phyloP scores from a whole-genome alignment of 2,329 filamentous ascomycete genomes.

The Colletotrichum magnum region DNA sequence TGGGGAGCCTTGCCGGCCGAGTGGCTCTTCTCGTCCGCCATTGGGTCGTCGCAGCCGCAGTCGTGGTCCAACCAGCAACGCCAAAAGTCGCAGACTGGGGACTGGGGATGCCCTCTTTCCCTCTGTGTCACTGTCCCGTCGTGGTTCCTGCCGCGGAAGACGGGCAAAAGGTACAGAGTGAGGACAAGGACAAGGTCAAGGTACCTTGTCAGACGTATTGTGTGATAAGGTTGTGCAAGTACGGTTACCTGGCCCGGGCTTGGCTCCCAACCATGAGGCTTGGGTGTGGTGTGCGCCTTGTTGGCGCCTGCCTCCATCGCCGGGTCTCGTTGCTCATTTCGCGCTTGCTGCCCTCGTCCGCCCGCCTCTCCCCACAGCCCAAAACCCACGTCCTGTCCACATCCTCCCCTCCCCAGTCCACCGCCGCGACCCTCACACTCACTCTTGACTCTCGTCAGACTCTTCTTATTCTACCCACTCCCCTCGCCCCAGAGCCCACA shows the following conservation, averaged over 20 bases:
- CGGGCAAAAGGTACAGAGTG: too few species aligned
- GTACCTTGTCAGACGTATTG: too few species aligned
- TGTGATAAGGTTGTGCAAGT: too few species aligned
- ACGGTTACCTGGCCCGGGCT: background rate
- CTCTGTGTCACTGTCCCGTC: conserved; percentile 24
- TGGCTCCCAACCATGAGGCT: conserved; percentile 9
- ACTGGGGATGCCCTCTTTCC: conserved; percentile 6
- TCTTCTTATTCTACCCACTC: conserved; percentile 40
- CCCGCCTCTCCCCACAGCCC: conserved; percentile 30
- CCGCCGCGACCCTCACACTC: background rate
- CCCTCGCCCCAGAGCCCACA: conserved; percentile 43
- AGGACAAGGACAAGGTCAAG: background rate
- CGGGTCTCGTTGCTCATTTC: conserved; percentile 25
- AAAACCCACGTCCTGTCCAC: conserved; percentile 33
- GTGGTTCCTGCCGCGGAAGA: background rate
- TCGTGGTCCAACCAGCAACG: conserved; percentile 2
- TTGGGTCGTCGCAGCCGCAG: conserved; percentile 17
- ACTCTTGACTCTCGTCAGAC: background rate
- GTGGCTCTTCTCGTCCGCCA: conserved; percentile 1
- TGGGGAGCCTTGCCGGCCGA: conserved; percentile 12
- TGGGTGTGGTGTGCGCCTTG: conserved; percentile 19
- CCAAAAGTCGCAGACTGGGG: background rate
- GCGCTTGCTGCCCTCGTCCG: conserved; percentile 17
- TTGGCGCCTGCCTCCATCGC: conserved; percentile 30
- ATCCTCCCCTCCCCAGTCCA: background rate